These are phyloP conservation scores for Albugo laibachii DNA, from an alignment of 352 stramenopile genomes.

Conservation along the genomic window DNA sequence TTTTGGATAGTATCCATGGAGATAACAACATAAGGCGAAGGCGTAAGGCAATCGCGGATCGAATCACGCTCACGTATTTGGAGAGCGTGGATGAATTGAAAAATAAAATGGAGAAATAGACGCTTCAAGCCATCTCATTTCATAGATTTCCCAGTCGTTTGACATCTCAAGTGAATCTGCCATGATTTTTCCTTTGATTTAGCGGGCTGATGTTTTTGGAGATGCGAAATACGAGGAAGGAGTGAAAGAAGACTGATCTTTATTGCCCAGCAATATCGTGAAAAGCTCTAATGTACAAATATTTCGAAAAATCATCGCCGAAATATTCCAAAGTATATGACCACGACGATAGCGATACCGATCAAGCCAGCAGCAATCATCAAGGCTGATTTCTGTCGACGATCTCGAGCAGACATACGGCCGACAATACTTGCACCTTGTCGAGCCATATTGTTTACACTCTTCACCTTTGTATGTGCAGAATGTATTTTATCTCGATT, in stretches of 20 bases:
- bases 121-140: too few species aligned
- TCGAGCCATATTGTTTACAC: constrained; percentile 68
- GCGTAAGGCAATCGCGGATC: constrained; percentile 41
- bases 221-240: too few species aligned
- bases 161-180: too few species aligned
- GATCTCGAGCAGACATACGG: constrained; percentile 70
- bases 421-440: constrained; percentile 64
- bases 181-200: too few species aligned
- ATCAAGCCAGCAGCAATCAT: constrained; percentile 60
- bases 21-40: constrained; percentile 40
- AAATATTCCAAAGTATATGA: constrained; percentile 82
- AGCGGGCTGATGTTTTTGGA: too few species aligned
- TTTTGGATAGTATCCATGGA: constrained; percentile 46
- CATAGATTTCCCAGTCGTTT: too few species aligned
- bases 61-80: constrained; percentile 50
- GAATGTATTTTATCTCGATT: constrained; percentile 76
- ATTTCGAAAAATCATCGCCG: neutral
- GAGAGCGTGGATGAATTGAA: constrained; percentile 32
- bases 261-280: neutral
- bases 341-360: constrained; percentile 54
- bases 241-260: neutral
- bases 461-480: constrained; percentile 66
- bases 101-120: too few species aligned
- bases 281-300: neutral
- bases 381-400: constrained; percentile 51